Evolutionary conservation across 371 early-diverging fungal genomes (phyloP), one percentile per base, ranked within the genome.

Genomic region (Mucor lusitanicus): DNA sequence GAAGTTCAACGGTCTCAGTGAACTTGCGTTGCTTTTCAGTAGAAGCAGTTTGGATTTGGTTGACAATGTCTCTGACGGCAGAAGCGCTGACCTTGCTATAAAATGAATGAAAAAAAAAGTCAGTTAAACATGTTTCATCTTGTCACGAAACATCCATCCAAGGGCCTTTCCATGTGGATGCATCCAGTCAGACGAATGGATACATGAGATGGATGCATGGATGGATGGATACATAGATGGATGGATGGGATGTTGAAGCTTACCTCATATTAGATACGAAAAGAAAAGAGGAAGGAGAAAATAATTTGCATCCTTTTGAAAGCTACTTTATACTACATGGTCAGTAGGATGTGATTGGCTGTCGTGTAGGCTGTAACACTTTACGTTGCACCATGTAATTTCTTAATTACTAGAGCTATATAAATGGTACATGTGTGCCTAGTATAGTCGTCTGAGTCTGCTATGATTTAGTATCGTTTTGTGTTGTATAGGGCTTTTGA

Each of bases 1-100:
- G 97, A 75, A 99, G 91, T 87, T 99, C 98, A 63, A 98, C 88
- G 70, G 98, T 97, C 86, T 97, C 98, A 61, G 80, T 82, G 89
- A 97, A 97, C 78, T 95, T 95, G 76, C 97, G 88, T 75, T 88
- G 85, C 87, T 94, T 94, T 81, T 92, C 95, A 80, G 88, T 88
- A 74, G 95, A 89, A 78, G 81, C 91, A 61, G 77, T 73, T 72
- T 92, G 77, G 77, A 96, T 73, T 71, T 82, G 78, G 60, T 75
- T 69, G 70, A 95, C 89, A 78, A 91, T 82, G 55, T 91, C 92
- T 81, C 96, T 92, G 84, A 94, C 94, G 85, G 91, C 89, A 78
- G 91, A 80, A 78, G 92, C 92, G 81, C 88, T 88, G 75, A 95
- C 87, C 80, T 97, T 95, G 87, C 91, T 92, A 74, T 70, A 57